Evolutionary conservation across 768 basidiomycete genomes (phyloP).

Genomic region (Mrakia blollopis): DNA sequence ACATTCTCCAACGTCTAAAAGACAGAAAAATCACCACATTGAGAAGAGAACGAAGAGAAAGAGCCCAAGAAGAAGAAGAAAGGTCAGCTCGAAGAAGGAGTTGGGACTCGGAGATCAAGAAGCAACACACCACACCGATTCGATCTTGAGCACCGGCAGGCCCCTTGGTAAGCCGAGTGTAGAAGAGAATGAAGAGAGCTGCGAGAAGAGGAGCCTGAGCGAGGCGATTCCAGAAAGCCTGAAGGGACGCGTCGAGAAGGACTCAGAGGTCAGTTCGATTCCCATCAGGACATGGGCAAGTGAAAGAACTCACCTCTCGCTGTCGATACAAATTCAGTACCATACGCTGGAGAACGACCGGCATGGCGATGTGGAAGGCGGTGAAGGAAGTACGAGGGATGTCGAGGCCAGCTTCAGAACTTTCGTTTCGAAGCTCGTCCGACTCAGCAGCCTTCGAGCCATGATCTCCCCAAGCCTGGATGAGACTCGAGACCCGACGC

Average conservation of each 20-base stretch:
- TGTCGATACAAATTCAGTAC: constrained; percentile 48
- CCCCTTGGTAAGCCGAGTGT: constrained; percentile 45
- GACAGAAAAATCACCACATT: no score
- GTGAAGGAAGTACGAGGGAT: constrained; percentile 32
- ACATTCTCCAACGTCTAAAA: constrained; percentile 41
- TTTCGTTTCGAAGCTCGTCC: not conserved
- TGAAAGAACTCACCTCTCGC: constrained; percentile 42
- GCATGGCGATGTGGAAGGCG: constrained; percentile 44
- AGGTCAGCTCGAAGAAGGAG: not conserved
- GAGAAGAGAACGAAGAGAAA: no score
- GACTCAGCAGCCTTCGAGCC: constrained; percentile 4
- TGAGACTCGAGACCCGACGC: constrained; percentile 34
- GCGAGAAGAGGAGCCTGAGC: constrained; percentile 18
- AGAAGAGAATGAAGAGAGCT: constrained; percentile 44
- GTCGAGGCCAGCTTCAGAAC: not conserved
- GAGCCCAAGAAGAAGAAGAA: not conserved
- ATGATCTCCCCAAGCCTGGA: constrained; percentile 32
- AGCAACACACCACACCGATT: constrained; percentile 39
- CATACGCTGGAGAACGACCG: constrained; percentile 46
- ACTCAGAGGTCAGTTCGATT: not conserved
- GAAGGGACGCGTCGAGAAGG: not conserved
- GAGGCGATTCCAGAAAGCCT: constrained; percentile 25
- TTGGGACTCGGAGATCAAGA: not conserved
- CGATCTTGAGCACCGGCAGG: constrained; percentile 48
- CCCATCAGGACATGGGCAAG: constrained; percentile 33